Evolutionary conservation across 371 early-diverging fungal genomes (phyloP).

Genomic region (Mortierella sp.): DNA sequence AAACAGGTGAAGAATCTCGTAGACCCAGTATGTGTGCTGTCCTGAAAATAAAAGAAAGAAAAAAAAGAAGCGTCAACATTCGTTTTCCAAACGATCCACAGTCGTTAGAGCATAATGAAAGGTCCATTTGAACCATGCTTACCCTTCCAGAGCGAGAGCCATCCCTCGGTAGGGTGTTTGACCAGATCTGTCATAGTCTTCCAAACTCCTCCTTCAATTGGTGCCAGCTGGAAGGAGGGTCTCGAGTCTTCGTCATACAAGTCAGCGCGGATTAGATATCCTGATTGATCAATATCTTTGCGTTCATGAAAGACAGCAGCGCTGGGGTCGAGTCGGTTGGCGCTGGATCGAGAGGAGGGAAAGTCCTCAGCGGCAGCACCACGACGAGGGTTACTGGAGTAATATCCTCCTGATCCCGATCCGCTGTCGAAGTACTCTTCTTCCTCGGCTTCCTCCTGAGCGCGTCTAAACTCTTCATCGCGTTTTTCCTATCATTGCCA

Average conservation of each 20-base stretch:
- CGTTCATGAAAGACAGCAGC: conserved; percentile 46
- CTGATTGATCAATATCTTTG: conserved; percentile 62
- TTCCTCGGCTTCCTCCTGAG: conserved; percentile 42
- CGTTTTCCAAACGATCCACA: background rate
- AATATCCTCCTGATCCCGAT: conserved; percentile 38
- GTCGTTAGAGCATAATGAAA: background rate
- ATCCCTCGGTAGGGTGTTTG: conserved; percentile 76
- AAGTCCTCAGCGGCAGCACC: conserved; percentile 40
- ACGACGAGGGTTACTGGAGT: conserved; percentile 24
- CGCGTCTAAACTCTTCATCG: conserved; percentile 52
- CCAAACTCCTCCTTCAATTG: conserved; percentile 71
- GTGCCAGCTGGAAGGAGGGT: conserved; percentile 72
- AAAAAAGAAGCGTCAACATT: background rate
- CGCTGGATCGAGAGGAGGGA: conserved; percentile 32
- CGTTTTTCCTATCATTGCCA: conserved; percentile 29
- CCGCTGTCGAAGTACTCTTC: conserved; percentile 37
- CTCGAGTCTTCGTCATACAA: conserved; percentile 70
- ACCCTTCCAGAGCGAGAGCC: conserved; percentile 76
- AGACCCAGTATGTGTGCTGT: conserved; percentile 77
- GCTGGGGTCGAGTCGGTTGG: conserved; percentile 46
- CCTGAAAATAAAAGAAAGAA: conserved; percentile 61
- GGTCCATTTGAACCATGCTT: background rate
- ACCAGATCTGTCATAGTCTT: conserved; percentile 63
- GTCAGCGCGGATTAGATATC: conserved; percentile 70
- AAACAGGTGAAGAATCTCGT: conserved; percentile 77